Evolutionary conservation across 2,329 filamentous ascomycete genomes (phyloP), one percentile per base, ranked within the genome.

Genomic region (Parafenestella ontariensis): DNA sequence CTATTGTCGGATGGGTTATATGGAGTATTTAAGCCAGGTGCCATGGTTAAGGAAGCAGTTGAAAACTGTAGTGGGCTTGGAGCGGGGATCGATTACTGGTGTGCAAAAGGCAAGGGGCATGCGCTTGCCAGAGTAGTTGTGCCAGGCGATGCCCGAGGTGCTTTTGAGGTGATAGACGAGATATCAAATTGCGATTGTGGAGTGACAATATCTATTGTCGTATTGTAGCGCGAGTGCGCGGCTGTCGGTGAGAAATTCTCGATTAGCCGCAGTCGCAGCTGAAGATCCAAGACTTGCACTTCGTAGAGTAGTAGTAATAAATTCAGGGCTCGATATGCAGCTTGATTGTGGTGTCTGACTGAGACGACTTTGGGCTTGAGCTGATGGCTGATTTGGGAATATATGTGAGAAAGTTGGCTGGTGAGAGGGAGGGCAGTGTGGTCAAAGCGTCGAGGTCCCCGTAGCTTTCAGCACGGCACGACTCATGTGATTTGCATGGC

Each of bases 191-290:
- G 20, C 18, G 9, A 28, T 20, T 46, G 21, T 47, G 17, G 46
- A 21, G 23, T 23, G 29, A 18, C 9, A 44, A 24, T 50, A 43
- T 20, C 28, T 33, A 40, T 10, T 23, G 37, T 54, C 24, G 31
- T 50, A 50, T 40, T 54, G 51, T 54, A 29, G 54, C 46, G 46
- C 37, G 20, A 56, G 29, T 20, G 24, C 45, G 33, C 24, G 39
- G 18, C 37, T 21, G 43, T 46, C 45, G 54, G 50, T 46, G 50
- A 54, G 50, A 49, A 40, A 24, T 24, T 56, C 53, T 56, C 43
- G 54, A 54, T 47, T 42, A 42, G 50, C 37, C 47, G 46, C 42
- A 42, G 50, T 33, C 47, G 46, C 42, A 31, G 46, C 42, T 26
- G 28, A 42, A 31, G 15, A 34, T 34, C 17, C 6, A 15, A 3